Evolutionary conservation across 371 early-diverging fungal genomes (phyloP), one percentile per base, ranked within the genome.

Genomic region (Funneliformis caledonium): DNA sequence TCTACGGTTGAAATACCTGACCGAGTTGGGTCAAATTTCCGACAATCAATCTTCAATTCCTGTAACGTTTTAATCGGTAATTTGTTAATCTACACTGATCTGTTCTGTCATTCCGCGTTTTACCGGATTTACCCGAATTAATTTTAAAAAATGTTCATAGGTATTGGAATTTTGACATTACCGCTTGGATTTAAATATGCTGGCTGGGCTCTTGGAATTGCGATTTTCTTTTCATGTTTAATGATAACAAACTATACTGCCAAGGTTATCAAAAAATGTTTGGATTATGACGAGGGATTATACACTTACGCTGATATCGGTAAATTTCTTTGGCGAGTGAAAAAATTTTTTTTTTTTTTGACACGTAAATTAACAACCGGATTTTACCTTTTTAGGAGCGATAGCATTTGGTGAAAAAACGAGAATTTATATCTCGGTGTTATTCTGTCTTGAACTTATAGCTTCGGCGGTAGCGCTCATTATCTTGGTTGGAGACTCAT

Each of bases 401-500:
- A 81, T 85, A 11, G 92, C 94, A 2, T 94, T 91, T 87, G 94
- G 94, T 19, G 82, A 85, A 33, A 80, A 82, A 43, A 92, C 91
- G 7, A 85, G 92, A 52, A 80, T 87, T 26, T 81, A 83, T 50
- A 85, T 91, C 19, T 83, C 88, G 2, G 42, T 83, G 1, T 77
- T 95, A 31, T 93, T 93, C 83, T 84, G 89, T 69, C 82, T 90
- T 19, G 94, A 95, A 81, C 84, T 95, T 43, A 83, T 91, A 37
- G 90, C 92, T 22, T 88, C 91, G 72, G 88, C 89, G 83, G 85
- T 87, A 16, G 91, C 90, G 0, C 79, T 89, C 52, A 78, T 90
- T 9, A 89, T 91, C 65, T 81, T 92, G 8, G 80, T 84, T 42
- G 88, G 88, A 26, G 92, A 91, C 80, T 88, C 89, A 7, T 70